Evolutionary conservation across 345 rosid genomes (phyloP), one percentile per base, ranked within the genome.

Genomic region (Eutrema yunnanense): DNA sequence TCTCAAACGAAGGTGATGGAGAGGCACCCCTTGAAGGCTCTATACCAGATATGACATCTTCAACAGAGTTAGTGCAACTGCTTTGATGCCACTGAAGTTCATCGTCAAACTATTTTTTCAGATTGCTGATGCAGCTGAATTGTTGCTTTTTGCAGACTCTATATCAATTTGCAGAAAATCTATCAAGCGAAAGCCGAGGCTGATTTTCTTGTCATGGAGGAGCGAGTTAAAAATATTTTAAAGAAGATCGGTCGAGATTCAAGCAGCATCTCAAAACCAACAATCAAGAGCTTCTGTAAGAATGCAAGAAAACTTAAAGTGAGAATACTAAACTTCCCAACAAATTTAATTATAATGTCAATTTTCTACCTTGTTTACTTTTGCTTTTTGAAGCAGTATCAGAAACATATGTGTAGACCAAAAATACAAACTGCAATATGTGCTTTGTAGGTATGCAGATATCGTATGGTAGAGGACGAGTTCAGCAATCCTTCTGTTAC

Each of bases 31-130:
- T 95, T 58, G 97, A 92, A 84, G 99, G 99, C 42, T 88, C 94
- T n/a, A 89, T 94, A 58, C 99, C 97, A 8, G 99, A 94, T 83
- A 94, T 94, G 96, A 94, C 99, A 32, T 94, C 99, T 74, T 91
- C 99, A 74, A 94, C 99, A 29, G 99, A 94, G 99, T 94, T 54
- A 84, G 95, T 86, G 44, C 47, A 36, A 61, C 40, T 73, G 37
- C 29, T 62, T 41, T 2, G 2, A n/a, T 13, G 26, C 52, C 55
- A 40, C 44, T 69, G 19, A 8, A 16, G 30, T 6, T 70, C 52
- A 59, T 58, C 52, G 46, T 38, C 38, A 37, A 19, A n/a, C 62
- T 50, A 8, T 43, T 14, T 59, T 22, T 65, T 56, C 48, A 70
- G 62, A 70, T 76, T 57, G 32, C 44, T 71, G 22, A 71, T 50